Base-by-base conservation (phyloP, 192 early-diverging fungal genomes). In the Coemansia aciculifera region DNA sequence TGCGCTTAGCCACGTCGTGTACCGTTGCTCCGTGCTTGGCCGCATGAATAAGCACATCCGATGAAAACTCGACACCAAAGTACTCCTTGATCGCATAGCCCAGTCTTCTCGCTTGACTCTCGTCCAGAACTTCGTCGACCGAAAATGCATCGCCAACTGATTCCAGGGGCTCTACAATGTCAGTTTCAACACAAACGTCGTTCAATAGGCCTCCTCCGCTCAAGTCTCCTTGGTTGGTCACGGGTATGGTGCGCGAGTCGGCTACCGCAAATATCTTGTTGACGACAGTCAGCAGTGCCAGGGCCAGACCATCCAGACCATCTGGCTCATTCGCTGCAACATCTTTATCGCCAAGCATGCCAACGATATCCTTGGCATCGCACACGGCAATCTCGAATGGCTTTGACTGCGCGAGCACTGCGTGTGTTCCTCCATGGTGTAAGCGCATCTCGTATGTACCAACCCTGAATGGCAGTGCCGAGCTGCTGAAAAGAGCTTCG, bases 391-490 rank as follows among this genome's bases (percentile, higher is more conserved):
- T 92, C 74, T 92, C 91, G 79, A 99, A 97, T 9, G 92, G 89
- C 24, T 78, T 74, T 23, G 89, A 91, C 27, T 83, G 68, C 1
- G 90, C 87, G 74, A 98, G 86, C 17, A 96, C 94, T 43, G 86
- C 89, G 67, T 98, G 93, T 23, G 88, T 88, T 21, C 90, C 90
- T 72, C 95, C 90, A 56, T 93, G 90, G 76, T 99, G 97, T 73
- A 94, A 89, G 24, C 97, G 86, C 73, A 94, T 89, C 80, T 98
- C 96, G 72, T 95, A 99, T 0, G 83, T 88, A 17, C 97, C 97
- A 31, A 88, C 74, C 69, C 89, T 84, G 91, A 95, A 98, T 9
- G 95, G 95, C 42, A 97, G 59, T 3, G 86, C 73, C 8, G 87
- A 73, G 40, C 89, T 85, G 43, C 79, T 65, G 65, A 97, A 97